Evolutionary conservation across 2,329 filamentous ascomycete species (phyloP).

Genomic region (Plenodomus tracheiphilus): DNA sequence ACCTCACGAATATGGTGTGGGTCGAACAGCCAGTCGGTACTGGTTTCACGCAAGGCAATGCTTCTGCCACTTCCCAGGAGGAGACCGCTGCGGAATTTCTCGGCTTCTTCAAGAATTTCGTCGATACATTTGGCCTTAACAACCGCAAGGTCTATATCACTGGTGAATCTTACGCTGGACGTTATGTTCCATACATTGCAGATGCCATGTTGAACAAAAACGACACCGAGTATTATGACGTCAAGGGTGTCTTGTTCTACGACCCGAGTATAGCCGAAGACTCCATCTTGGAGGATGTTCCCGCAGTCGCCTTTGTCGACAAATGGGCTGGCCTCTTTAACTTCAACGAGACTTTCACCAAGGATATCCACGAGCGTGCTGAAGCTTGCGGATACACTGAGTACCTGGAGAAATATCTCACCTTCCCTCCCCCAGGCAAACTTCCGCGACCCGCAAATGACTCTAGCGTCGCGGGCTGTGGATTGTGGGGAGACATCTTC

Average conservation of each 20-base stretch:
- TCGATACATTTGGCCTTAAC: slow-evolving; percentile 69
- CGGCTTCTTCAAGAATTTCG: slow-evolving; percentile 78
- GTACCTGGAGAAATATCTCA: slow-evolving; percentile 64
- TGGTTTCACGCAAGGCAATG: slow-evolving; percentile 68
- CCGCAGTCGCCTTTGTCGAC: slow-evolving; percentile 63
- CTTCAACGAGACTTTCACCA: slow-evolving; percentile 63
- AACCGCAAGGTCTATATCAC: slow-evolving; percentile 72
- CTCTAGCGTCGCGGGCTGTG: slow-evolving; percentile 56
- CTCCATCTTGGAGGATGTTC: slow-evolving; percentile 55
- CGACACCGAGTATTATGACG: slow-evolving; percentile 67
- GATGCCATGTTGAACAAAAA: slow-evolving; percentile 72
- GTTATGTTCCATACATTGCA: slow-evolving; percentile 68
- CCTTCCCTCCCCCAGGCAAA: slow-evolving; percentile 68
- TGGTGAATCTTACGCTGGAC: slow-evolving; percentile 73
- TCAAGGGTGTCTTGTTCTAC: slow-evolving; percentile 72
- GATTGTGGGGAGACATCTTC: slow-evolving; percentile 60
- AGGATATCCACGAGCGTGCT: slow-evolving; percentile 56
- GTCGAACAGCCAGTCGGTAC: slow-evolving; percentile 70
- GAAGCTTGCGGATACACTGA: slow-evolving; percentile 65
- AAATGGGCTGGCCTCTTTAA: slow-evolving; percentile 64
- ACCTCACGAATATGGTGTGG: slow-evolving; percentile 74
- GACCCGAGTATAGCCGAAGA: slow-evolving; percentile 67
- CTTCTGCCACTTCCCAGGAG: slow-evolving; percentile 66
- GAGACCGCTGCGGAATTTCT: slow-evolving; percentile 73
- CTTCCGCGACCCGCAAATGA: slow-evolving; percentile 58